Evolutionary conservation across 2,329 filamentous ascomycete genomes (phyloP).

Genomic region (Exophiala sideris): DNA sequence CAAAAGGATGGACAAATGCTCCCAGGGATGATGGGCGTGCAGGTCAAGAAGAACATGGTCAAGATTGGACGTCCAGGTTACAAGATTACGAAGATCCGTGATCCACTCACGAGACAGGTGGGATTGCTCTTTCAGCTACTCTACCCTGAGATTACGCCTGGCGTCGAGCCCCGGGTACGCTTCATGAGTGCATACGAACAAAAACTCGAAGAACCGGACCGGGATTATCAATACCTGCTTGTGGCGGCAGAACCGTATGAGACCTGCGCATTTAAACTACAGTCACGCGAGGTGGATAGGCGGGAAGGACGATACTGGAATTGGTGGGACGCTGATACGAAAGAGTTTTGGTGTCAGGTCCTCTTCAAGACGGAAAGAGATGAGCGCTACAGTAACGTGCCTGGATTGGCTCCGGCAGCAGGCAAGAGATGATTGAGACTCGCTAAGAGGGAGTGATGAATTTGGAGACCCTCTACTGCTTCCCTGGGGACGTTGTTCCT

Average conservation of each 20-base stretch:
- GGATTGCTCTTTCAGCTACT: constrained; percentile 94
- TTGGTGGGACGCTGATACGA: constrained; percentile 92
- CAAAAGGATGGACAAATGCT: constrained; percentile 63
- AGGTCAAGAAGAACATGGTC: constrained; percentile 76
- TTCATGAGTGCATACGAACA: constrained; percentile 99
- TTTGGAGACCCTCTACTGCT: too few species aligned
- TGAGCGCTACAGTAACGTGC: constrained; percentile 73
- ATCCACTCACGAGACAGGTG: constrained; percentile 82
- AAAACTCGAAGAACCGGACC: constrained; percentile 90
- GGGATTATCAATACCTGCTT: constrained; percentile 89
- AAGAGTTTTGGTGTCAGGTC: constrained; percentile 96
- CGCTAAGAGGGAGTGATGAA: background rate
- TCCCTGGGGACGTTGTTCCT: too few species aligned
- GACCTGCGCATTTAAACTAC: constrained; percentile 94
- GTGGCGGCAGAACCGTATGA: constrained; percentile 97
- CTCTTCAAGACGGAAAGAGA: constrained; percentile 98
- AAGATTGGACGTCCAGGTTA: constrained; percentile 97
- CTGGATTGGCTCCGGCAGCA: constrained; percentile 54
- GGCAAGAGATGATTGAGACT: constrained; percentile 12
- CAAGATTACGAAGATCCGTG: constrained; percentile 93
- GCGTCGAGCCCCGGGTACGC: constrained; percentile 75
- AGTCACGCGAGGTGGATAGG: constrained; percentile 87
- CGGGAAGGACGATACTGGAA: constrained; percentile 84
- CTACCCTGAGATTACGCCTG: constrained; percentile 82
- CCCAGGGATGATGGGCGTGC: constrained; percentile 68